These are phyloP conservation scores for Begonia loranthoides DNA, from an alignment of 306 rosid species.

Conservation along the genomic window DNA sequence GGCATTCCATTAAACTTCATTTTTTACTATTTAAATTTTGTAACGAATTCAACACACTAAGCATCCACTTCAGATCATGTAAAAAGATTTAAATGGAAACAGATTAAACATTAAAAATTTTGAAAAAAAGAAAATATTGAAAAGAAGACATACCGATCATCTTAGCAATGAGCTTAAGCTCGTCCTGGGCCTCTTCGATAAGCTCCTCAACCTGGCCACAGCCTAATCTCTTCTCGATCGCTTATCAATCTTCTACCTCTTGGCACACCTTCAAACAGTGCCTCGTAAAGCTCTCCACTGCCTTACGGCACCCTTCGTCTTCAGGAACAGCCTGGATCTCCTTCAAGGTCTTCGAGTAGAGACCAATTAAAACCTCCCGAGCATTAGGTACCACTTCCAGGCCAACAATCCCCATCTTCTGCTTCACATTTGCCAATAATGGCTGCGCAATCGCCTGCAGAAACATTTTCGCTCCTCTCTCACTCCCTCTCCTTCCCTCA, in stretches of 20 bases:
- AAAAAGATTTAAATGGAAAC: no score
- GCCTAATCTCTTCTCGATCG: constrained; percentile 55
- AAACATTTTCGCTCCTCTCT: constrained; percentile 32
- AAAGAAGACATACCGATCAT: constrained; percentile 45
- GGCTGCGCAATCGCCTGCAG: constrained; percentile 75
- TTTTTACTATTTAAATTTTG: no score
- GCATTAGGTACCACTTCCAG: constrained; percentile 84
- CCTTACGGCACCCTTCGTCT: constrained; percentile 87
- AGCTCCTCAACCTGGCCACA: constrained; percentile 98
- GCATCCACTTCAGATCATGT: no score
- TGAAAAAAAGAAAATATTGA: no score
- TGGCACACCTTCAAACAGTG: constrained; percentile 65
- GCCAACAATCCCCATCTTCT: constrained; percentile 80
- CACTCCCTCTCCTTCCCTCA: neutral
- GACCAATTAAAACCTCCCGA: constrained; percentile 56
- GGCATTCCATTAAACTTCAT: no score
- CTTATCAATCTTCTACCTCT: constrained; percentile 74
- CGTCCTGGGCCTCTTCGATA: constrained; percentile 91
- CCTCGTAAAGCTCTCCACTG: constrained; percentile 77
- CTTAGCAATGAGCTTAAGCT: constrained; percentile 56
- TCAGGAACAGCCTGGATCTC: constrained; percentile 84
- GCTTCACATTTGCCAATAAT: constrained; percentile 68
- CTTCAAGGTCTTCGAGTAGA: constrained; percentile 59
- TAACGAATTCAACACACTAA: no score
- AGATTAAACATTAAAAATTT: no score